A percentile compares a stretch with the other conserved stretches of the same genome.
These are phyloP conservation scores for Blastomyces silverae DNA, from an alignment of 2,329 filamentous ascomycete genomes.

Conservation along the genomic window DNA sequence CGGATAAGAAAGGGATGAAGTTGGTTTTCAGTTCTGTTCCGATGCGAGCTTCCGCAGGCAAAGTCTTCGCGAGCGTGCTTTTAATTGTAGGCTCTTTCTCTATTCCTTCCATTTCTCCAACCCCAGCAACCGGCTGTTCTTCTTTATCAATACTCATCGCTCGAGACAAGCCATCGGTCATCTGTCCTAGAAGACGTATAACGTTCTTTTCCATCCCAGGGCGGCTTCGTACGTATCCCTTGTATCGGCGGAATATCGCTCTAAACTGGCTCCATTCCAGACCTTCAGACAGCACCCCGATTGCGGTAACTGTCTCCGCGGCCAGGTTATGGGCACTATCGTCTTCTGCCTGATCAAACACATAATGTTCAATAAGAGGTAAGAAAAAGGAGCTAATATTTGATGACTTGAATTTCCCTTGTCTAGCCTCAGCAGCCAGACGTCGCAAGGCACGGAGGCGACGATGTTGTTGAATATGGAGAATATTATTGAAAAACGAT, in stretches of 20 bases:
- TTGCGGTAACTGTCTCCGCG: conserved; percentile 75
- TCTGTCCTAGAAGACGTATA: conserved; percentile 70
- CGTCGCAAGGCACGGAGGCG: conserved; percentile 77
- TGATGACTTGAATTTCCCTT: conserved; percentile 60
- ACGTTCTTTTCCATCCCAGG: conserved; percentile 79
- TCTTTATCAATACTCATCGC: conserved; percentile 40
- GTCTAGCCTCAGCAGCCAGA: conserved; percentile 61
- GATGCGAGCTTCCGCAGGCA: conserved; percentile 62
- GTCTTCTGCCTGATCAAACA: conserved; percentile 76
- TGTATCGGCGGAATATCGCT: conserved; percentile 74
- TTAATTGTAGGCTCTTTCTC: conserved; percentile 29
- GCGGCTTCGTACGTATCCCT: conserved; percentile 71
- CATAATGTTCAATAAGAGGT: conserved; percentile 87
- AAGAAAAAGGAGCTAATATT: conserved; percentile 84
- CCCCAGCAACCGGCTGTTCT: conserved; percentile 19
- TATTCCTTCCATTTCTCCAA: conserved; percentile 27
- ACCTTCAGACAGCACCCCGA: conserved; percentile 65
- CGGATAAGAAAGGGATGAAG: conserved; percentile 71
- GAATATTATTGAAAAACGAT: conserved; percentile 86
- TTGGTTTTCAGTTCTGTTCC: conserved; percentile 63
- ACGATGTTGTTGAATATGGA: conserved; percentile 81
- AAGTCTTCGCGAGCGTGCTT: conserved; percentile 53
- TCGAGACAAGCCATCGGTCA: conserved; percentile 66
- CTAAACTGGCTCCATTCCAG: conserved; percentile 89
- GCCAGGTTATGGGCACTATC: conserved; percentile 71